A percentile compares a stretch with the other conserved stretches of the same genome.
These are phyloP conservation scores for Amyloporia xantha DNA, from an alignment of 768 basidiomycete genomes.

Conservation along the genomic window DNA sequence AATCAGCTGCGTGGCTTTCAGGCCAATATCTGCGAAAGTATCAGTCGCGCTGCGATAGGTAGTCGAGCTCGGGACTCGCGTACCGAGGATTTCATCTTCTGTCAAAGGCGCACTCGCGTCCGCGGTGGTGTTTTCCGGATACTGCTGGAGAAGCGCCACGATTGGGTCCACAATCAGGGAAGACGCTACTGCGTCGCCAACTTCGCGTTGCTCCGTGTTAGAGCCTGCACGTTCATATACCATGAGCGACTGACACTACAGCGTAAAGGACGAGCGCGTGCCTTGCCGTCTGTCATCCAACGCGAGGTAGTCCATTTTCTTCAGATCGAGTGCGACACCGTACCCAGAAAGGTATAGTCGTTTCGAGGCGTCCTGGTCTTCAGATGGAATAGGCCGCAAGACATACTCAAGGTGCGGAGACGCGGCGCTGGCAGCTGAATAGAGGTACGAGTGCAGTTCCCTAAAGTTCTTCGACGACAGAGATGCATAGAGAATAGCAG, in stretches of 20 bases:
- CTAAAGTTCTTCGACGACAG: slow-evolving; percentile 61
- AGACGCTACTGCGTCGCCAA: not conserved
- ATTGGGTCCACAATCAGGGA: slow-evolving; percentile 13
- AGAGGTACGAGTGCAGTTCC: slow-evolving; percentile 60
- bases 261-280: slow-evolving; percentile 3
- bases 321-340: slow-evolving; percentile 87
- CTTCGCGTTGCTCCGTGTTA: not conserved
- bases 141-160: slow-evolving; percentile 21
- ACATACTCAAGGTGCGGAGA: slow-evolving; percentile 61
- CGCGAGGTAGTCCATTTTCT: slow-evolving; percentile 95
- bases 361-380: slow-evolving; percentile 15
- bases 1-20: slow-evolving; percentile 72
- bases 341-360: slow-evolving; percentile 71
- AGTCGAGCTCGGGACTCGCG: slow-evolving; percentile 13
- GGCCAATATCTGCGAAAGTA: slow-evolving; percentile 47
- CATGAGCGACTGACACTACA: not conserved
- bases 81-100: slow-evolving; percentile 41
- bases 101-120: slow-evolving; percentile 19
- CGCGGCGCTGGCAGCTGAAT: slow-evolving; percentile 38
- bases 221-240: not conserved
- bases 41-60: not conserved
- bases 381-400: slow-evolving; percentile 58
- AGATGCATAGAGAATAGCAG: slow-evolving; percentile 75
- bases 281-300: slow-evolving; percentile 68
- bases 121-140: slow-evolving; percentile 16